Base-by-base conservation (phyloP, 2,329 filamentous ascomycete genomes). In the Hymenoscyphus salicellus region DNA sequence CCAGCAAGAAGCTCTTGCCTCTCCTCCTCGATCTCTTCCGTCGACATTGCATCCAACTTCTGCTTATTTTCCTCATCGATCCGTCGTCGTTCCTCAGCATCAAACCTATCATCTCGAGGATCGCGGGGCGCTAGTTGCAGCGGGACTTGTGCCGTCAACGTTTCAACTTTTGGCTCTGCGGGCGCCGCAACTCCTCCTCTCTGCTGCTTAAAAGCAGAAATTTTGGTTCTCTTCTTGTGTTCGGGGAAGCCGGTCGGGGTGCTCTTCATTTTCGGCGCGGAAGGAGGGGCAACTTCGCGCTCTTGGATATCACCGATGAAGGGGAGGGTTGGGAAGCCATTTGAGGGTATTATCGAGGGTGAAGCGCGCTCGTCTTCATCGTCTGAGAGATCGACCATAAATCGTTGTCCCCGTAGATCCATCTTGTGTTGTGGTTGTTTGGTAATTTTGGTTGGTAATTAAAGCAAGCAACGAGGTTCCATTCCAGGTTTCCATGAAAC, bases 1-100 rank as follows among this genome's bases (percentile, higher is more conserved):
- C 85, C 86, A n/a, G 82, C 83, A 75, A 96, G 83, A n/a, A 99
- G 80, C 70, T 98, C 94, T 65, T 86, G 82, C 55, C 89, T 86
- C 66, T 95, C 93, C 70, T 89, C 82, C 67, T 90, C 87, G 65
- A 98, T 96, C 77, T 97, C 92, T 43, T 86, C 84, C 0, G 86
- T 79, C 1, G 90, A 90, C 95, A 99, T 97, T 30, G 82, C 81
- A 16, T 87, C 88, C 57, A 99, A 77, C 66, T 85, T 85, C 64
- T 87, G 83, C 55, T 79, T 85, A 73, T 98, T 99, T 76, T 98
- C 93, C 70, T 87, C 83, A 72, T 94, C 90, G 75, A 99, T 98
- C 5, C 84, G 82, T 67, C 80, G 79, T 72, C 86, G 87, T 73
- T 97, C 93, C 11, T 82, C 76, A 52, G 81, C 79, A 66, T 74